Evolutionary conservation across 202 grass and related monocot genomes (phyloP).

Genomic region (Dendrocalamus latiflorus): DNA sequence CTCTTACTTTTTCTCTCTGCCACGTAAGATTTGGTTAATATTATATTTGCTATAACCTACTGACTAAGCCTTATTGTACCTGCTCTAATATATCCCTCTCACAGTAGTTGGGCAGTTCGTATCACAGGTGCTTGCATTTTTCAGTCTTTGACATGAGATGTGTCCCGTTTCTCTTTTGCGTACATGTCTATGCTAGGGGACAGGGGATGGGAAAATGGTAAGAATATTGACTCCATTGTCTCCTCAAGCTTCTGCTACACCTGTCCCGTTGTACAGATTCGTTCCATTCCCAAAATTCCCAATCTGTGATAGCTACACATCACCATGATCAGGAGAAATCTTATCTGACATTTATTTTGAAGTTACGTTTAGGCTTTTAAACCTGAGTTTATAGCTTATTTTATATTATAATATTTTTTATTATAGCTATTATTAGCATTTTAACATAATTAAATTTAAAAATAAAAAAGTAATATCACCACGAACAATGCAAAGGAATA

Average conservation of each 20-base stretch:
- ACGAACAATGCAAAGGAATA: too few species aligned
- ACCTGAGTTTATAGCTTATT: too few species aligned
- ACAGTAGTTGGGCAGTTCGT: not conserved
- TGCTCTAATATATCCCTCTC: not conserved
- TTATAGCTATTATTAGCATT: too few species aligned
- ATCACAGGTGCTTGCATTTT: not conserved
- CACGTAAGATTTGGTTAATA: too few species aligned
- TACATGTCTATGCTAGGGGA: not conserved
- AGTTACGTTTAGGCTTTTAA: too few species aligned
- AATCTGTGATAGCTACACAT: not conserved
- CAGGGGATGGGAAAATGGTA: slow-evolving; percentile 11
- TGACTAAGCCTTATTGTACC: too few species aligned
- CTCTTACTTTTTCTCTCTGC: too few species aligned
- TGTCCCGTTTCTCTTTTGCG: not conserved
- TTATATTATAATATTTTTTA: too few species aligned
- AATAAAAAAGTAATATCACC: too few species aligned
- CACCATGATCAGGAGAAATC: not conserved
- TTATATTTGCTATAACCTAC: too few species aligned
- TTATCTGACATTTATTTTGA: not conserved
- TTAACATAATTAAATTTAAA: too few species aligned
- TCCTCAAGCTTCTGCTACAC: not conserved
- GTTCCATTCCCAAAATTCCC: not conserved
- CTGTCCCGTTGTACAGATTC: not conserved
- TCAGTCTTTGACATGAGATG: not conserved
- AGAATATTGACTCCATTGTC: not conserved